Conservation (phyloP, 2,329 filamentous ascomycete species). For the Aspergillus hiratsukae region DNA sequence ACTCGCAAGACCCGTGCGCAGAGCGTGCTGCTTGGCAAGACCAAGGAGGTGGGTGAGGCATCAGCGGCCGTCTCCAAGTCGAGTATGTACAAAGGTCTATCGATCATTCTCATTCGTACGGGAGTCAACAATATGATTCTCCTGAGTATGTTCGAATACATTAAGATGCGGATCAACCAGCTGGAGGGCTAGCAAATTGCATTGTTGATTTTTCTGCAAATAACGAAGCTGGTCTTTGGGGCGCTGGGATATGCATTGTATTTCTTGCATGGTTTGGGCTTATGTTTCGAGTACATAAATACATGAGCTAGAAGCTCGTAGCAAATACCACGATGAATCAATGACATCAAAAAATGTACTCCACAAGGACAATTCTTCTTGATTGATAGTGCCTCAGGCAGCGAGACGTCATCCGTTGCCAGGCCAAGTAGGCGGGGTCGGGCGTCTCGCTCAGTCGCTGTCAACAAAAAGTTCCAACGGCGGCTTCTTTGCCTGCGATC, state of each 20-base stretch:
- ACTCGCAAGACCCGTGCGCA: constrained; percentile 48
- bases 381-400: constrained; percentile 22
- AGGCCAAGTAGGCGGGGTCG: constrained; percentile 26
- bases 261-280: not conserved
- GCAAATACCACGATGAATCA: constrained; percentile 17
- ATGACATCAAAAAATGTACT: not conserved
- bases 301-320: constrained; percentile 16
- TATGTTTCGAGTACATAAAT: constrained; percentile 19
- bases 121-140: constrained; percentile 48
- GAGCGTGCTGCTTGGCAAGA: constrained; percentile 42
- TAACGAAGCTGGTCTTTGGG: not conserved
- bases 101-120: constrained; percentile 44
- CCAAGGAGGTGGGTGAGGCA: constrained; percentile 39
- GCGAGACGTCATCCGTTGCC: constrained; percentile 30
- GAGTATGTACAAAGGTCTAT: constrained; percentile 46
- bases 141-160: constrained; percentile 44
- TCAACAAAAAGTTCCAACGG: constrained; percentile 25
- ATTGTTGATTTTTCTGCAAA: constrained; percentile 6
- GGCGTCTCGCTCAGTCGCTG: constrained; percentile 19
- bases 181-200: constrained; percentile 22
- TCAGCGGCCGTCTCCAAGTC: constrained; percentile 37
- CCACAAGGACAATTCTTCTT: not conserved
- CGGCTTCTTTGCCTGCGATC: constrained; percentile 10
- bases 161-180: constrained; percentile 41
- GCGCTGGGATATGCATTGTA: not conserved